Base-by-base conservation (phyloP, 2,329 filamentous ascomycete genomes). In the Talaromyces sp. region DNA sequence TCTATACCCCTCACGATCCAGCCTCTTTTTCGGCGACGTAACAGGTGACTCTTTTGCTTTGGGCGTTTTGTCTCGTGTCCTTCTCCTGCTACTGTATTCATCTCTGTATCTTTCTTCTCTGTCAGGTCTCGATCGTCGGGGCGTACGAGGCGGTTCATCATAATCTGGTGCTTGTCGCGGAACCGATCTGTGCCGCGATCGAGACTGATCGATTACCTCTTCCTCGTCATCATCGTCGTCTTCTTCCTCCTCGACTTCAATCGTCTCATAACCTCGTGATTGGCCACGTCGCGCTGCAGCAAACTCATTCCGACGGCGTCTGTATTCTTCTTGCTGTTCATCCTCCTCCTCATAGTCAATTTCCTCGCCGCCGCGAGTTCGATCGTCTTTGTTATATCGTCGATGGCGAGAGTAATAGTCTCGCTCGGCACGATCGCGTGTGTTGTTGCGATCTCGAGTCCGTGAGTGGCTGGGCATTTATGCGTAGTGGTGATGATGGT, bases 11-110 rank as follows among this genome's bases (percentile, higher is more conserved):
- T 76, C 75, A 2, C 73, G 71, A 68, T 78, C 75, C 27, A 70
- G 68, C 65, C 71, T 76, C 65, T 76, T 77, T 31, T 72, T 66
- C 24, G 77, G 77, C 35, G 76, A 76, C 13, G 74, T 72, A 64
- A 73, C 72, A 22, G 77, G 76, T 2, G 77, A 78, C 56, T 75
- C 75, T 62, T 74, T 77, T 11, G 72, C 71, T 67, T 74, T 77
- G 6, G 71, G 68, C 16, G 66, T 69, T 70, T 71, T 37, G 70
- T 70, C 52, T 66, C 67, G 47, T 43, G 63, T 64, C 63, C 63
- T 64, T 47, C 62, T 50, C 22, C 63, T 41, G 9, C 47, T 35
- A 13, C 35, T 31, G 19, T 62, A 60, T 24, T 65, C 58, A 13
- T 61, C 57, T 56, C 35, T 62, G 27, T n/a, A 69, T 66, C 50